Evolutionary conservation across 139 green algal species (phyloP).

Genomic region (Picocystis salinarum): DNA sequence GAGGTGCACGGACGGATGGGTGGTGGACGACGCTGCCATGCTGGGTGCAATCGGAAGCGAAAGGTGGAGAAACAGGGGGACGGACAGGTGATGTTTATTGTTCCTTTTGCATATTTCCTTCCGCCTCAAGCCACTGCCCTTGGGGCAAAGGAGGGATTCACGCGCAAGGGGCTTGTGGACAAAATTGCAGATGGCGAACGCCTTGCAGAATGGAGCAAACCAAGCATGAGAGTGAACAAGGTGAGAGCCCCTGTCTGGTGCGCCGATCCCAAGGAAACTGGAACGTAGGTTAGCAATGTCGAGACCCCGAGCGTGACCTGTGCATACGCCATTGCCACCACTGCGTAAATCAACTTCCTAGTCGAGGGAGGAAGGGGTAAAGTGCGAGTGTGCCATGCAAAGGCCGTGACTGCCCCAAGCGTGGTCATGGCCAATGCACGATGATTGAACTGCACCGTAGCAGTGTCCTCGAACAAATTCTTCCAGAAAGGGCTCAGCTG

Average conservation of each 20-base stretch:
- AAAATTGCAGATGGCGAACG: conserved; percentile 2
- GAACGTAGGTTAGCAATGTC: conserved; percentile 71
- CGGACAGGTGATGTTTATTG: no score
- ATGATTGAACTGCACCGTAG: conserved; percentile 68
- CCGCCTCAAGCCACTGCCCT: no score
- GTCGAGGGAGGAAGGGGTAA: neutral
- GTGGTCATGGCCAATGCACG: conserved; percentile 54
- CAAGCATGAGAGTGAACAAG: conserved; percentile 67
- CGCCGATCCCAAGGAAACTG: conserved; percentile 52
- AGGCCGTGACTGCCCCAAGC: conserved; percentile 21
- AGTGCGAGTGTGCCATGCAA: conserved; percentile 23
- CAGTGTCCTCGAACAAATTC: conserved; percentile 93
- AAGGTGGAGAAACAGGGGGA: no score
- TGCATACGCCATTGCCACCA: neutral
- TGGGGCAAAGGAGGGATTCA: no score
- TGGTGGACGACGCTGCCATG: no score
- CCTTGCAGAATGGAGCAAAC: conserved; percentile 56
- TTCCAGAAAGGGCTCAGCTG: conserved; percentile 19
- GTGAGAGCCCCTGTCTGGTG: conserved; percentile 75
- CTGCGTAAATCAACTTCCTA: neutral
- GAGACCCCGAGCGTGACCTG: conserved; percentile 24
- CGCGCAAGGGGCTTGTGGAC: no score
- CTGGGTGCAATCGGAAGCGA: no score
- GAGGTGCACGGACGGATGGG: no score
- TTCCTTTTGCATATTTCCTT: no score